These are phyloP conservation scores for Hymenoscyphus albidus DNA, from an alignment of 2,329 filamentous ascomycete species.

Conservation along the genomic window DNA sequence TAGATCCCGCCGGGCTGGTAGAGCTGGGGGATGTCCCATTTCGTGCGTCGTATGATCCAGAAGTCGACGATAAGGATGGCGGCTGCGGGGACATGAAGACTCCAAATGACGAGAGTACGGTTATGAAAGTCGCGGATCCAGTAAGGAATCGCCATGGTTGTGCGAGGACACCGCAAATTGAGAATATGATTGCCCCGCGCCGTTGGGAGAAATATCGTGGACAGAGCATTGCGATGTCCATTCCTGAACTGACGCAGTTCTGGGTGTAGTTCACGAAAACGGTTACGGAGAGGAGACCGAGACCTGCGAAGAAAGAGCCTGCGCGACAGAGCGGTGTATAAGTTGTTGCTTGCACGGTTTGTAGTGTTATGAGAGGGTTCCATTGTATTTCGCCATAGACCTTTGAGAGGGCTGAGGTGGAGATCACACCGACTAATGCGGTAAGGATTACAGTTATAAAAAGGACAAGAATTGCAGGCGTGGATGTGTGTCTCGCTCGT, in stretches of 20 bases:
- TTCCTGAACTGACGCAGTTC: slow-evolving; percentile 15
- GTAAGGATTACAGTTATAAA: slow-evolving; percentile 7
- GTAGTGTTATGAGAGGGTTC: slow-evolving; percentile 11
- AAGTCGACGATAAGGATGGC: slow-evolving; percentile 17
- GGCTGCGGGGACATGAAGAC: slow-evolving; percentile 14
- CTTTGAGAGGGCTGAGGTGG: slow-evolving; percentile 8
- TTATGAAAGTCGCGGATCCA: slow-evolving; percentile 15
- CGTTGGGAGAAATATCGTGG: slow-evolving; percentile 10
- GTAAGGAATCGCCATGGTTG: slow-evolving; percentile 16
- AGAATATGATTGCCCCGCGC: slow-evolving; percentile 30
- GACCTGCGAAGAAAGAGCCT: slow-evolving; percentile 12
- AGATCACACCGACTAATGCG: slow-evolving; percentile 6
- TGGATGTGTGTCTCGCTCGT: slow-evolving; percentile 19
- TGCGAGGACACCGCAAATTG: slow-evolving; percentile 5
- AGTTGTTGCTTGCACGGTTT: slow-evolving; percentile 7
- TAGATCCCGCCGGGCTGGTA: slow-evolving; percentile 16
- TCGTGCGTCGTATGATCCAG: slow-evolving; percentile 13
- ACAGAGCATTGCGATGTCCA: slow-evolving; percentile 13
- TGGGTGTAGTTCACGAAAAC: slow-evolving; percentile 13
- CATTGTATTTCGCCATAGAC: slow-evolving; percentile 12
- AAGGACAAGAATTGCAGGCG: slow-evolving; percentile 17
- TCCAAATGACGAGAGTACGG: slow-evolving; percentile 14
- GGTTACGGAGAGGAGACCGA: slow-evolving; percentile 7
- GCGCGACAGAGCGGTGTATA: slow-evolving; percentile 14
- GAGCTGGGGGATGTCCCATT: slow-evolving; percentile 16